phyloP scores from a whole-genome alignment of 2,329 filamentous ascomycete species.

The Phaeophleospora eucalypticola region DNA sequence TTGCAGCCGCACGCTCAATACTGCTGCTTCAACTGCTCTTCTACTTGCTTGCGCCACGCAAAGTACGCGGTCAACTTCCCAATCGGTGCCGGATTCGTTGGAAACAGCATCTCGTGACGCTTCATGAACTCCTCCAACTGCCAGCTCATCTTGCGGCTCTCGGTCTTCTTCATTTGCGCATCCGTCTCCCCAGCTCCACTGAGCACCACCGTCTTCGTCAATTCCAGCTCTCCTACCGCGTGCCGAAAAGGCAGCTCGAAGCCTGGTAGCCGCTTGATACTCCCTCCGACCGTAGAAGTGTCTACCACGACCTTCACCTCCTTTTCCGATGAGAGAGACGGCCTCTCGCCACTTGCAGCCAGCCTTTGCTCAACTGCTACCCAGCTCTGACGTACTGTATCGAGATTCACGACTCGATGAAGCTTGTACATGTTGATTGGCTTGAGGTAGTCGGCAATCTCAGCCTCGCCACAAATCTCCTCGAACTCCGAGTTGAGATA shows the following conservation, averaged over 20 bases:
- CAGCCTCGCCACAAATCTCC: slow-evolving; percentile 9
- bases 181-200: neutral
- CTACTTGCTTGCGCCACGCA: slow-evolving; percentile 4
- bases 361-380: neutral
- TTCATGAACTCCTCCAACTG: slow-evolving; percentile 12
- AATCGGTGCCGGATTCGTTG: slow-evolving; percentile 2
- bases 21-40: neutral
- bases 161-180: neutral
- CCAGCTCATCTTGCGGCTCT: slow-evolving; percentile 1
- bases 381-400: slow-evolving; percentile 14
- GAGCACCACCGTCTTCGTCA: slow-evolving; percentile 6
- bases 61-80: slow-evolving; percentile 20
- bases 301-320: slow-evolving; percentile 11
- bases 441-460: neutral
- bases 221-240: slow-evolving; percentile 17
- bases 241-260: slow-evolving; percentile 7
- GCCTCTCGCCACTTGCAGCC: neutral
- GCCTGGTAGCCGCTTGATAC: neutral
- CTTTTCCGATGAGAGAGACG: neutral
- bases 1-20: no score
- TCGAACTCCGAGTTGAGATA: slow-evolving; percentile 16
- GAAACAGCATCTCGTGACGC: slow-evolving; percentile 5
- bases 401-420: neutral
- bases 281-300: neutral
- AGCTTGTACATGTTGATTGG: neutral